These are phyloP conservation scores for Backusella mclennaniae DNA, from an alignment of 192 early-diverging fungal species.

Conservation along the genomic window DNA sequence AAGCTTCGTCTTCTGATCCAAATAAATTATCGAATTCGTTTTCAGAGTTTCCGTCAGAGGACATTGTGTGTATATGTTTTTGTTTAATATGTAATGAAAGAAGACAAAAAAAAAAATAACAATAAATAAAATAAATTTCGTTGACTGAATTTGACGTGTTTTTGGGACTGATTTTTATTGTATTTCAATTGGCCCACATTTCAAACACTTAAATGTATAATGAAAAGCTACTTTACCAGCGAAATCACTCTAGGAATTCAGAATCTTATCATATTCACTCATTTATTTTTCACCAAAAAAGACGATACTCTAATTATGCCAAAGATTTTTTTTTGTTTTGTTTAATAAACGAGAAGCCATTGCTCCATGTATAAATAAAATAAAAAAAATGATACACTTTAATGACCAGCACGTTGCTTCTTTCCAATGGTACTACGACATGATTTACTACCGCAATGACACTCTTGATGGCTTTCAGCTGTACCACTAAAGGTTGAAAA, in stretches of 20 bases:
- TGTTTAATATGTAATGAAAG: neutral
- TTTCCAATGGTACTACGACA: slow-evolving; percentile 69
- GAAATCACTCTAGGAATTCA: no score
- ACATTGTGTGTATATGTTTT: neutral
- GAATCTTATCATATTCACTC: no score
- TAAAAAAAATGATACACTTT: neutral
- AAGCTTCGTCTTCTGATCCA: slow-evolving; percentile 38
- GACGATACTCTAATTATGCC: no score
- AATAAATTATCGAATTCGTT: slow-evolving; percentile 23
- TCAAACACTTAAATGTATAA: no score
- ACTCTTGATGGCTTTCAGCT: slow-evolving; percentile 57
- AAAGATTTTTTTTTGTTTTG: no score
- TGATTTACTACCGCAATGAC: slow-evolving; percentile 64
- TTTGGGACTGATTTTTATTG: neutral
- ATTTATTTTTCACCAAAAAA: no score
- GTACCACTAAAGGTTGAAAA: slow-evolving; percentile 64
- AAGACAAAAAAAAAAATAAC: neutral
- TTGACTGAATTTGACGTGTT: neutral
- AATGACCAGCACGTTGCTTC: slow-evolving; percentile 14
- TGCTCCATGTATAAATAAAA: neutral
- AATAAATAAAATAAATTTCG: neutral
- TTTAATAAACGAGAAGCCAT: no score
- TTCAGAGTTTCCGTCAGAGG: slow-evolving; percentile 3
- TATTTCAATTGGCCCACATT: no score
- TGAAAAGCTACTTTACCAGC: no score